Conservation (phyloP, 2,329 filamentous ascomycete genomes). For the Ceratocystis papillata region DNA sequence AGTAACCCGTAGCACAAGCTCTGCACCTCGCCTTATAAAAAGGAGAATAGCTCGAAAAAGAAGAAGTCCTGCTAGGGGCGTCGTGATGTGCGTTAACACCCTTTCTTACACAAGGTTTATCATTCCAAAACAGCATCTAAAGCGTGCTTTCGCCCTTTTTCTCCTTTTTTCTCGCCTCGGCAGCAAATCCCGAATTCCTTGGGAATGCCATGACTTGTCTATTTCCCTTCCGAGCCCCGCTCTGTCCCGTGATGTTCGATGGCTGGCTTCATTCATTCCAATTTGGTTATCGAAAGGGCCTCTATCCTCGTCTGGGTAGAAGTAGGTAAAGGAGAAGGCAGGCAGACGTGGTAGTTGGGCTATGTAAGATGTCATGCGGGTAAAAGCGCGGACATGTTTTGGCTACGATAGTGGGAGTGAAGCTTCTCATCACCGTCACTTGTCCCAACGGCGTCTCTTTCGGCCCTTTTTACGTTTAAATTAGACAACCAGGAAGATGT, state of each 20-base stretch:
- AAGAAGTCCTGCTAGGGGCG: too few species aligned
- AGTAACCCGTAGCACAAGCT: neutral
- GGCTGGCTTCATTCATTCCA: constrained; percentile 4
- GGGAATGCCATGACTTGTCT: neutral
- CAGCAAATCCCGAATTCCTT: neutral
- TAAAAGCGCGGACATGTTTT: neutral
- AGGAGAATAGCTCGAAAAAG: too few species aligned
- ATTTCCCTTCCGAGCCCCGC: neutral
- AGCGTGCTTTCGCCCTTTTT: neutral
- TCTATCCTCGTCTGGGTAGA: neutral
- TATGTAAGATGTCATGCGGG: neutral
- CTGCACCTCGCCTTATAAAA: too few species aligned
- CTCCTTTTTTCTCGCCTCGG: neutral
- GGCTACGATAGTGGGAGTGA: neutral
- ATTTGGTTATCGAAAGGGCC: neutral
- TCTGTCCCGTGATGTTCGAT: neutral
- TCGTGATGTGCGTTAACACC: too few species aligned
- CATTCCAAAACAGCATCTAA: too few species aligned
- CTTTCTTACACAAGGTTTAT: too few species aligned
- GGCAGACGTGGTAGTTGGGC: neutral
- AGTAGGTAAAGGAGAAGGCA: neutral
- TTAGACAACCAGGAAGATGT: neutral
- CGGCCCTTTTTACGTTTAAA: constrained; percentile 12
- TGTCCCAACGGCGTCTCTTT: neutral
- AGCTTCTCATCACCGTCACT: neutral